These are phyloP conservation scores for Hirschfeldia incana DNA, from an alignment of 345 rosid genomes.

Conservation along the genomic window DNA sequence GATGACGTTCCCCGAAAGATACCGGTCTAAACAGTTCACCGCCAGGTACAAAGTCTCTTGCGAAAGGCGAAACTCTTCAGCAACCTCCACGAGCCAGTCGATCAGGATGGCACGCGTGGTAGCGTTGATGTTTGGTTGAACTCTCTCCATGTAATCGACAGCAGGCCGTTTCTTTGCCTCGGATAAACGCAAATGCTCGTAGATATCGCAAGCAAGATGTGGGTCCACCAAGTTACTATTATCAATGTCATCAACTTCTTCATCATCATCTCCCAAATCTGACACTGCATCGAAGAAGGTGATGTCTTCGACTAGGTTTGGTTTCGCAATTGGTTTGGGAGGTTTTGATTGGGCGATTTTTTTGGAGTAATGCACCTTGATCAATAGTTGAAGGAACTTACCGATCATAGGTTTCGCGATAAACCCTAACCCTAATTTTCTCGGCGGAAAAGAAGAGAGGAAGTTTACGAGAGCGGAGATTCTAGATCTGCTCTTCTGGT, in stretches of 20 bases:
- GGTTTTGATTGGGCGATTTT: conserved; percentile 20
- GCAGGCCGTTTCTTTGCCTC: conserved; percentile 50
- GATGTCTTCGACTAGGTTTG: conserved; percentile 1
- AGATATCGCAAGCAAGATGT: conserved; percentile 47
- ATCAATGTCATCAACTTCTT: conserved; percentile 16
- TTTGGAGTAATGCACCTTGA: conserved; percentile 26
- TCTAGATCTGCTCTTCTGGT: conserved; percentile 48
- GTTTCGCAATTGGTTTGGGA: conserved; percentile 36
- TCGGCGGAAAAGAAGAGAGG: not conserved
- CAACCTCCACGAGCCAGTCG: conserved; percentile 68
- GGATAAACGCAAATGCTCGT: conserved; percentile 38
- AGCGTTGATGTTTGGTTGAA: conserved; percentile 46
- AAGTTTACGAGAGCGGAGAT: conserved; percentile 47
- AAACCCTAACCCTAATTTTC: conserved; percentile 22
- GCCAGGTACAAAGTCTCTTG: conserved; percentile 84
- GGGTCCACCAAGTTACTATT: conserved; percentile 39
- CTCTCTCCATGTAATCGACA: conserved; percentile 46
- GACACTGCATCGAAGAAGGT: not conserved
- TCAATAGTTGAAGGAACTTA: not conserved
- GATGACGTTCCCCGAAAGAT: conserved; percentile 80
- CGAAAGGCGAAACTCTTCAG: conserved; percentile 91
- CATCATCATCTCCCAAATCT: not conserved
- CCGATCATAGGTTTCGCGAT: not conserved
- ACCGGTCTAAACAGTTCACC: conserved; percentile 83
- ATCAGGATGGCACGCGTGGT: conserved; percentile 49